Base-by-base conservation (phyloP, 768 basidiomycete genomes). In the Auricularia heimuer region DNA sequence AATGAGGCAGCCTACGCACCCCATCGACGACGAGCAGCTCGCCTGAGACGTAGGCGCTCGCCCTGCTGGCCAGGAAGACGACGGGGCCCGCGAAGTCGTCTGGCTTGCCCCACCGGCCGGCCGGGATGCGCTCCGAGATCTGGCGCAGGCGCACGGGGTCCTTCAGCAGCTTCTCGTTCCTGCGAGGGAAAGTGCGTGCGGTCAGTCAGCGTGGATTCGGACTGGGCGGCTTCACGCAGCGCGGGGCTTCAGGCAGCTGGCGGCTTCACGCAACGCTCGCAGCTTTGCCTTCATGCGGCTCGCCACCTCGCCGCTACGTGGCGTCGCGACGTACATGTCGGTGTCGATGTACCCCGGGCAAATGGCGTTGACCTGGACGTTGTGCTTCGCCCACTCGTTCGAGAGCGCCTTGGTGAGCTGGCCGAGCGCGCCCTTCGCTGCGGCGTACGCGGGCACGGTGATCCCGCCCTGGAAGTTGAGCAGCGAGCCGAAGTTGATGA, bases 331-430 rank as follows among this genome's bases (percentile, higher is more conserved):
- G 75, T 75, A 91, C 89, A 94, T 94, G 69, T 96, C 94, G 42
- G 93, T 96, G 34, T 83, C 82, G 70, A 95, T 87, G 75, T 94
- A 94, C 37, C 92, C 93, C 36, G 92, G 92, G 68, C 87, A 87
- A 68, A 96, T 90, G 29, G 83, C 89, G 72, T 95, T 94, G 18
- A 95, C 92, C 74, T 93, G 88, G 63, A 96, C 85, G 69, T 92
- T 92, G 70, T 90, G 83, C 70, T 82, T 81, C 66, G 90, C 89
- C 94, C 94, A 97, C 74, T 96, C 94, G 75, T 97, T 97, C 70
- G 88, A 87, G 70, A 96, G 83, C 2, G 93, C 89, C 76, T 94
- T 94, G 34, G 92, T 92, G 69, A 92, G 79, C 72, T 89, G 88
- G 10, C 89, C 90, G 37, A 92, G 79, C 21, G 90, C 92, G 64